phyloP scores from a whole-genome alignment of 139 green algal genomes.

The Tetradesmus obliquus region DNA sequence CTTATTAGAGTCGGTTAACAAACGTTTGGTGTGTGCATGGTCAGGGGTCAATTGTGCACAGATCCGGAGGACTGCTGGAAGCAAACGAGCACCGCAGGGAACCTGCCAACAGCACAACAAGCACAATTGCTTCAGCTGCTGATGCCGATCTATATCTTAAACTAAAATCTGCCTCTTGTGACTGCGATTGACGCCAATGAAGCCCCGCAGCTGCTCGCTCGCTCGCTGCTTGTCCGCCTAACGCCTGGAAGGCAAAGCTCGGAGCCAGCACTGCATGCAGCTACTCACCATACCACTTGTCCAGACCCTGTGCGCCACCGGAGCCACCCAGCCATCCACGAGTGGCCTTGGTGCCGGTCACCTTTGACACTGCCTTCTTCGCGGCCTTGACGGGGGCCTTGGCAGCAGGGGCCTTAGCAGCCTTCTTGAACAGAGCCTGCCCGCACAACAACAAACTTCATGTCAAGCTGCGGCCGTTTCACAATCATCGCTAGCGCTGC shows the following conservation, averaged over 20 bases:
- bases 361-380: constrained; percentile 21
- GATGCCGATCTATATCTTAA: background rate
- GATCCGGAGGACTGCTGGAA: background rate
- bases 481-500: background rate
- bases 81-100: background rate
- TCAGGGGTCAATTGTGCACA: background rate
- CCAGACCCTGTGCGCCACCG: constrained; percentile 62
- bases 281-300: constrained; percentile 91
- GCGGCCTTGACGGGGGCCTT: constrained; percentile 45
- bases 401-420: constrained; percentile 37
- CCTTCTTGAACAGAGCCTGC: constrained; percentile 73
- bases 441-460: background rate
- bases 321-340: constrained; percentile 78
- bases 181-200: background rate
- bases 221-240: background rate
- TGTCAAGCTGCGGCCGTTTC: background rate
- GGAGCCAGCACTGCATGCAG: background rate
- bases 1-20: too few species aligned
- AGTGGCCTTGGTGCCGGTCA: constrained; percentile 36
- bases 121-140: background rate
- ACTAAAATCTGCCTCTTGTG: too few species aligned
- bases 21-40: background rate
- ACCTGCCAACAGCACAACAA: background rate
- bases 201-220: background rate
- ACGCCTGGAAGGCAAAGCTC: background rate